These are phyloP conservation scores for Urochloa ruziziensis DNA, from an alignment of 176 grass and related monocot genomes.

Conservation along the genomic window DNA sequence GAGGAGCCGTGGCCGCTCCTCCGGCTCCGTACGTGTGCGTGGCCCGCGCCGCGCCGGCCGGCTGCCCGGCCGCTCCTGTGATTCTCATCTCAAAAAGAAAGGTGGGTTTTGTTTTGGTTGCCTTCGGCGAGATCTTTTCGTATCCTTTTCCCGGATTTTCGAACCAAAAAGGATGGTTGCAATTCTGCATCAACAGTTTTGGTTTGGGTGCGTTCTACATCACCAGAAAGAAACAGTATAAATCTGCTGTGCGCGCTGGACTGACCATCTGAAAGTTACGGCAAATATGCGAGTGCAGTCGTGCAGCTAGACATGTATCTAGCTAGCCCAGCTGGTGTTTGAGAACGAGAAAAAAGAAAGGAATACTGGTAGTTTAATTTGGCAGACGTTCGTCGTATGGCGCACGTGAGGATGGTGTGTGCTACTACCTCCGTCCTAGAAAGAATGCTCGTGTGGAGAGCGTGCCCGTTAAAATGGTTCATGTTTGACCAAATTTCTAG, in stretches of 20 bases:
- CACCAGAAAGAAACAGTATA: background rate
- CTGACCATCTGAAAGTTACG: background rate
- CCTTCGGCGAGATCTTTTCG: background rate
- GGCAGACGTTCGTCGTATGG: slow-evolving; percentile 20
- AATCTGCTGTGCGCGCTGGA: background rate
- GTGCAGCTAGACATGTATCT: background rate
- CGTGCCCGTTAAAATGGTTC: no score
- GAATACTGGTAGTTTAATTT: background rate
- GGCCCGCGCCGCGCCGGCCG: slow-evolving; percentile 5
- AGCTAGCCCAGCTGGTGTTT: background rate
- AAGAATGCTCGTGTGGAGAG: no score
- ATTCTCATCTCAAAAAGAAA: background rate
- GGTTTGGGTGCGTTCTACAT: background rate
- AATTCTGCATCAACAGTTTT: background rate
- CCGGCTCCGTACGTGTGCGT: background rate
- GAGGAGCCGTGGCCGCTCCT: slow-evolving; percentile 24
- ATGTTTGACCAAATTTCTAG: no score
- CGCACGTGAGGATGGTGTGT: background rate
- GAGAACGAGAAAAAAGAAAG: no score
- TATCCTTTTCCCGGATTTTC: background rate
- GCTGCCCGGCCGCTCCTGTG: background rate
- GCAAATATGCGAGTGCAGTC: background rate
- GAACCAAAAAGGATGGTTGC: background rate
- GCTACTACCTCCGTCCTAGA: no score
- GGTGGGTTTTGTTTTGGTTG: background rate